Conservation (phyloP, 768 basidiomycete genomes). For the Clitopilus passeckerianus region DNA sequence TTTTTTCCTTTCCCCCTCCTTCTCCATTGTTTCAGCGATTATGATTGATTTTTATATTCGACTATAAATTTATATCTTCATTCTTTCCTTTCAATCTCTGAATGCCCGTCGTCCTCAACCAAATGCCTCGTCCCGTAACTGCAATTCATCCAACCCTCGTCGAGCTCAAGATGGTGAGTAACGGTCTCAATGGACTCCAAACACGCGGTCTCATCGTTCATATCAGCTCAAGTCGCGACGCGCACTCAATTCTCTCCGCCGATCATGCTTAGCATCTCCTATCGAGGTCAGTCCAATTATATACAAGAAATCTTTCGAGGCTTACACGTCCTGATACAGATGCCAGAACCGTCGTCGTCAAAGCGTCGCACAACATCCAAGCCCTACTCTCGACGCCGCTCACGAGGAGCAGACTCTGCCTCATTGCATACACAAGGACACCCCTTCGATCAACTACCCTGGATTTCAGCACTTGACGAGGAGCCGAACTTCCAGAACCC, state of each 20-base stretch:
- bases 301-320: not conserved
- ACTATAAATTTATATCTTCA: not conserved
- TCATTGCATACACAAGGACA: constrained; percentile 11
- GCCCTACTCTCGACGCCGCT: not conserved
- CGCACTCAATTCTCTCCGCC: not conserved
- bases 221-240: not conserved
- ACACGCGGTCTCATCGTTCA: not conserved
- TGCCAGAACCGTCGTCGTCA: not conserved
- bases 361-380: not conserved
- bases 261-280: not conserved
- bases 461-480: constrained; percentile 57
- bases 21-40: constrained; percentile 1
- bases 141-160: not conserved
- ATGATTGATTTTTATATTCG: not conserved
- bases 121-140: not conserved
- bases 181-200: not conserved
- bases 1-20: not conserved
- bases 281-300: not conserved
- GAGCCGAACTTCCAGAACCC: constrained; percentile 34
- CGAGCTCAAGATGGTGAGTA: not conserved
- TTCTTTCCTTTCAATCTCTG: not conserved
- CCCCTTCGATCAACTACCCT: constrained; percentile 60
- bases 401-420: not conserved
- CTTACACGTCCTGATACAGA: not conserved
- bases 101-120: not conserved